Evolutionary conservation across 768 basidiomycete genomes (phyloP).

Genomic region (Russula virescens): DNA sequence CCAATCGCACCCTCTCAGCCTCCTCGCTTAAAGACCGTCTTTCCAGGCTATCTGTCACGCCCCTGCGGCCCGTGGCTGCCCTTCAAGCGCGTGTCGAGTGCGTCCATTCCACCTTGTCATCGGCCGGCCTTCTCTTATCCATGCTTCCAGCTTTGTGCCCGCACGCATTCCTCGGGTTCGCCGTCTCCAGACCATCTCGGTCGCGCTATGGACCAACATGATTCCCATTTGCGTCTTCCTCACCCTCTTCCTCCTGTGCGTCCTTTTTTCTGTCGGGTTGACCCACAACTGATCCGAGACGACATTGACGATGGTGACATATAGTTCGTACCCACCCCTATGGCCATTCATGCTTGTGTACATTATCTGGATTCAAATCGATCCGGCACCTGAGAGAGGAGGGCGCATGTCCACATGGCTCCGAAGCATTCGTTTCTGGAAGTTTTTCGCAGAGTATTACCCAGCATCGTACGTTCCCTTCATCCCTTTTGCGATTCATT

Average conservation of each 20-base stretch:
- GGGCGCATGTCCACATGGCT: constrained; percentile 72
- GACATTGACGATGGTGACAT: neutral
- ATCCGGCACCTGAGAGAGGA: constrained; percentile 68
- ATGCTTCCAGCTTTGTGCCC: constrained; percentile 64
- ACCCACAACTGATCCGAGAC: neutral
- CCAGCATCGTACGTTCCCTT: constrained; percentile 68
- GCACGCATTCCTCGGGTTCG: constrained; percentile 80
- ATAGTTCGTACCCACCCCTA: constrained; percentile 78
- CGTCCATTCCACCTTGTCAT: constrained; percentile 29
- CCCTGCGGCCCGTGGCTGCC: constrained; percentile 55
- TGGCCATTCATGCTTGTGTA: constrained; percentile 85
- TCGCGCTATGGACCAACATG: constrained; percentile 83
- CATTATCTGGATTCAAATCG: constrained; percentile 72
- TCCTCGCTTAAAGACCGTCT: constrained; percentile 56
- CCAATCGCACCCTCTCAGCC: constrained; percentile 52
- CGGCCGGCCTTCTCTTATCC: too few species aligned
- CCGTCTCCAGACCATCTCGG: constrained; percentile 82
- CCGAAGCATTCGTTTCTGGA: constrained; percentile 66
- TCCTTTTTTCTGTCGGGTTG: constrained; percentile 17
- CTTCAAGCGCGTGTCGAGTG: constrained; percentile 73
- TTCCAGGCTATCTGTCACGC: constrained; percentile 45
- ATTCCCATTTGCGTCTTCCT: constrained; percentile 58
- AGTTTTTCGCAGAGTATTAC: constrained; percentile 88
- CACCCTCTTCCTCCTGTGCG: constrained; percentile 82
- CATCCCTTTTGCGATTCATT: neutral